Conservation (phyloP, 2,329 filamentous ascomycete genomes). For the Paecilomyces fulvus region DNA sequence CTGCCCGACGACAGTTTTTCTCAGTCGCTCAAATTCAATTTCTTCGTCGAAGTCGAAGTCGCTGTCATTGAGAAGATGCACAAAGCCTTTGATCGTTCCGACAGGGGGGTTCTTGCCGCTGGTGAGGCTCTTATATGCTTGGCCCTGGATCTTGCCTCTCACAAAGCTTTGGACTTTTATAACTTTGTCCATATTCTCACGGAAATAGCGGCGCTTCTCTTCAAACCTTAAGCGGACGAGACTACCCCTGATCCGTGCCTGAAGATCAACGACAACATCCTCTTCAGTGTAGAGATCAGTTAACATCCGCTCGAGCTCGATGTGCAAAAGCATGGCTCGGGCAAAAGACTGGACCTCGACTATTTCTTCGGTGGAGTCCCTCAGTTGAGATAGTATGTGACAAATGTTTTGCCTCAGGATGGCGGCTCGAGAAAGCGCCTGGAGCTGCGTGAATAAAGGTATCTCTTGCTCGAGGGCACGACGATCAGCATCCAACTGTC, state of each 20-base stretch:
- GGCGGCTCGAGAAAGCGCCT: slow-evolving; percentile 34
- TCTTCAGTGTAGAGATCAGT: slow-evolving; percentile 76
- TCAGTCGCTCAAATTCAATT: slow-evolving; percentile 87
- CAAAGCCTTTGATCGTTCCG: slow-evolving; percentile 94
- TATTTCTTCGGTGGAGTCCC: slow-evolving; percentile 59
- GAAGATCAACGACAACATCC: slow-evolving; percentile 63
- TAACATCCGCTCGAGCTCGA: slow-evolving; percentile 64
- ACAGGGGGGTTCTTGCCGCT: slow-evolving; percentile 95
- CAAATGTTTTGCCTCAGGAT: slow-evolving; percentile 32
- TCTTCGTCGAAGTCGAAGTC: slow-evolving; percentile 99
- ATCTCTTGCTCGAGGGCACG: slow-evolving; percentile 23
- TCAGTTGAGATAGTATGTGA: slow-evolving; percentile 58
- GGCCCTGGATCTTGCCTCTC: slow-evolving; percentile 86
- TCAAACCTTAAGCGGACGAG: slow-evolving; percentile 67
- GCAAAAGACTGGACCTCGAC: slow-evolving; percentile 64
- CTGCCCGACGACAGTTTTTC: slow-evolving; percentile 94
- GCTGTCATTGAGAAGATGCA: slow-evolving; percentile 94
- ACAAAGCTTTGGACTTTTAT: slow-evolving; percentile 98
- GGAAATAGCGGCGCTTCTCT: slow-evolving; percentile 81
- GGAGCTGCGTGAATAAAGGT: slow-evolving; percentile 24
- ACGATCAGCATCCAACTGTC: slow-evolving; percentile 20
- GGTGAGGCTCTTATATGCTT: slow-evolving; percentile 95
- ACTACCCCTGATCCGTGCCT: slow-evolving; percentile 64
- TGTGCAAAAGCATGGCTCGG: slow-evolving; percentile 70
- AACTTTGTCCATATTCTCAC: slow-evolving; percentile 97